Base-by-base conservation (phyloP, 148 eudicot genomes). In the Gaultheria prostrata region DNA sequence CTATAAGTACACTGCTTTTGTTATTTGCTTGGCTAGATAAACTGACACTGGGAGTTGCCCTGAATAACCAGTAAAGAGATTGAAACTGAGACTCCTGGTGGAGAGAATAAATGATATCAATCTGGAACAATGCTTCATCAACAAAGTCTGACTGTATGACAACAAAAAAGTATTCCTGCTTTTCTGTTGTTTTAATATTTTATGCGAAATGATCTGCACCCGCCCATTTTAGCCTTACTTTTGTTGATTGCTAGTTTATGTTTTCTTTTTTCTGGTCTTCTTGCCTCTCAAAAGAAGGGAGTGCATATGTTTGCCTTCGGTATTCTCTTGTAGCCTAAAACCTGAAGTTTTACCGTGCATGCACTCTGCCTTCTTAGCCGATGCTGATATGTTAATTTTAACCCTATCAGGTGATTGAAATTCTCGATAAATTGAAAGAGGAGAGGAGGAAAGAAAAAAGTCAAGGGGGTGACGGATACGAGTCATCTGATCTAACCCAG, bases 391-490 rank as follows among this genome's bases (percentile, higher is more conserved):
- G 45, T 80, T 32, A 45, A 3, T 51, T 73, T 83, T 67, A 65
- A 49, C 56, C 8, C 28, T 85, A 89, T 84, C 89, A 97, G 98
- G 99, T 95, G 53, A 91, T 94, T 90, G 96, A 95, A 24, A 97
- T 97, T 89, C 91, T 97, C 85, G 99, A 97, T 88, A 92, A 85
- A 87, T 88, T 97, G 56, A 97, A 97, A 89, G 86, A 89, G 80
- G 93, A 94, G 86, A 84, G 84, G 73, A 89, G 84, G 77, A 82
- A 50, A 67, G 81, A 63, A 48, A 56, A 50, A 49, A 82, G 65
- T 78, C 79, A 28, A 26, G 91, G 30, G 51, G 85, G 83, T 51
- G 84, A 88, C 39, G 67, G 83, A 30, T 76, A 54, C 45, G 90
- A 85, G 84, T 51, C 89, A 48, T 75, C 90, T 39, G 83, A 83